Evolutionary conservation across 163 green algal genomes (phyloP).

Genomic region (Scenedesmus sp.): DNA sequence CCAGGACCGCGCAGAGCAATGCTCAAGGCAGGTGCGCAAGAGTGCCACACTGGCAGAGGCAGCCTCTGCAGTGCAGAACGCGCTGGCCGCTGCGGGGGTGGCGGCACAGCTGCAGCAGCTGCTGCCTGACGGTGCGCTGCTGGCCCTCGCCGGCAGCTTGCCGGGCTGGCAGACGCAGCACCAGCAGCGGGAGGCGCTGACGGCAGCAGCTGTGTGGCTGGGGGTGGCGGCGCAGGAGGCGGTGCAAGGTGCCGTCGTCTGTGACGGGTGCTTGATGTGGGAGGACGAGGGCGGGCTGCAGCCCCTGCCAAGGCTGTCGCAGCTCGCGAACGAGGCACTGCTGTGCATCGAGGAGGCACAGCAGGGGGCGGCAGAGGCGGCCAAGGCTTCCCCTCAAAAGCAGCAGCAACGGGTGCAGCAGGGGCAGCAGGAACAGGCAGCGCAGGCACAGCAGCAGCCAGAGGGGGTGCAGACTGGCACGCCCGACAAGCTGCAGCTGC

Average conservation of each 20-base stretch:
- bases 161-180: not conserved
- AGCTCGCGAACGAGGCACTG: not conserved
- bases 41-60: not conserved
- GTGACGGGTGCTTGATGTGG: not conserved
- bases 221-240: not conserved
- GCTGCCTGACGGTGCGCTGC: not conserved
- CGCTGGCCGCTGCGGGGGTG: not conserved
- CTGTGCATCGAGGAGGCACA: not conserved
- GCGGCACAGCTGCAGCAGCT: not conserved
- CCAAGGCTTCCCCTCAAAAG: too few relatives aligned
- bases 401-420: not conserved
- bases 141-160: not conserved
- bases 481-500: not conserved
- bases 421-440: not conserved
- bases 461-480: not conserved
- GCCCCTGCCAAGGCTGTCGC: too few relatives aligned
- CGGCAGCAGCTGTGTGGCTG: not conserved
- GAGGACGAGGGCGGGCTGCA: too few relatives aligned
- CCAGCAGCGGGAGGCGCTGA: not conserved
- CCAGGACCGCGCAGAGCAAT: not conserved
- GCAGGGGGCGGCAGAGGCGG: too few relatives aligned
- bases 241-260: not conserved
- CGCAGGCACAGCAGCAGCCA: not conserved
- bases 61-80: not conserved
- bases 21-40: not conserved